A percentile compares a stretch with the other conserved stretches of the same genome.
Evolutionary conservation across 352 stramenopile species (phyloP).

Genomic region (Phytopythium boreale): DNA sequence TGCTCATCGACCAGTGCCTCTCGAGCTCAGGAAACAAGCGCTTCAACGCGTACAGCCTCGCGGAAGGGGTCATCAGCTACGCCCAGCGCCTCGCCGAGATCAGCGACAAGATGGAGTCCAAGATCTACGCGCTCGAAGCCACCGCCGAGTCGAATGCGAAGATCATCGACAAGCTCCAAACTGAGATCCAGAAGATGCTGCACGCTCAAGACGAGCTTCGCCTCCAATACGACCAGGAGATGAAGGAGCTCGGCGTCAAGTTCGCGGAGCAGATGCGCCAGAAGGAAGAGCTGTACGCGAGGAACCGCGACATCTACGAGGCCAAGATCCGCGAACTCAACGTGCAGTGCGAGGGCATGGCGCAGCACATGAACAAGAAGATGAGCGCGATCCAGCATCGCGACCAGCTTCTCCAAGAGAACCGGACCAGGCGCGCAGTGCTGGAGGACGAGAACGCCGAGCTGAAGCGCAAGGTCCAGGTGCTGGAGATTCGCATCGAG

Average conservation of each 20-base stretch:
- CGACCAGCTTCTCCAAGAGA: conserved; percentile 69
- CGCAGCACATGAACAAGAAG: conserved; percentile 78
- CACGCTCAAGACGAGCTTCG: conserved; percentile 54
- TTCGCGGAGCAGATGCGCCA: conserved; percentile 65
- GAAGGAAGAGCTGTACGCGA: conserved; percentile 55
- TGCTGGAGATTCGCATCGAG: conserved; percentile 72
- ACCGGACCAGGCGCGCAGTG: conserved; percentile 38
- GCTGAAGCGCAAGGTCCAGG: conserved; percentile 71
- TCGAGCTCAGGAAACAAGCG: conserved; percentile 48
- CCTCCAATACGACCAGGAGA: conserved; percentile 56
- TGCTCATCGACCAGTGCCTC: conserved; percentile 55
- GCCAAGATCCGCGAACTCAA: conserved; percentile 57
- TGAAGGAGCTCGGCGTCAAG: conserved; percentile 54
- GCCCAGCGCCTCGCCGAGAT: conserved; percentile 48
- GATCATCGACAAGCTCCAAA: conserved; percentile 50
- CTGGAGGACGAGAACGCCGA: conserved; percentile 78
- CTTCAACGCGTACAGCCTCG: conserved; percentile 56
- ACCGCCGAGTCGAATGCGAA: conserved; percentile 42
- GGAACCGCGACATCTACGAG: conserved; percentile 64
- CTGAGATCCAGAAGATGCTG: conserved; percentile 57
- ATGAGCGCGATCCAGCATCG: conserved; percentile 60
- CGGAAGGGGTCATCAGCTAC: conserved; percentile 59
- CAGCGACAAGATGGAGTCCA: conserved; percentile 56
- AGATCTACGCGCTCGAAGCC: conserved; percentile 41
- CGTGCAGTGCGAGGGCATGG: conserved; percentile 64